Evolutionary conservation across 768 basidiomycete species (phyloP), one percentile per base, ranked within the genome.

Genomic region (Naganishia randhawae): DNA sequence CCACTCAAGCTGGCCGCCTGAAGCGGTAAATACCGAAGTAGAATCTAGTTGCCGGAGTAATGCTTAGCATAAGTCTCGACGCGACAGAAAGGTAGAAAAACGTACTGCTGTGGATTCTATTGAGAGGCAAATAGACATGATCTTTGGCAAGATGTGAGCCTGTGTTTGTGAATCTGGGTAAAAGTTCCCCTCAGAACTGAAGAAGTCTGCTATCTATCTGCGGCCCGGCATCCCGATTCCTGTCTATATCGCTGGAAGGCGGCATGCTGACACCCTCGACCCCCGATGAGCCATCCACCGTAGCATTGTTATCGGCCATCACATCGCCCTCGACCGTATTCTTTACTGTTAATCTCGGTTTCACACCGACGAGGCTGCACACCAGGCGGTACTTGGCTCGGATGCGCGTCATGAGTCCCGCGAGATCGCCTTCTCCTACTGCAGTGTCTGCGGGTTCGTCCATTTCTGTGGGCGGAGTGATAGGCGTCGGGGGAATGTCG

Each of bases 381-480:
- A 94, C 85, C 0, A 86, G 85, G 74, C 88, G 89, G 80, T 98
- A 96, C 71, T 89, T 85, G 1, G 92, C 90, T 48, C 91, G 85
- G 68, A 97, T 93, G 70, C 90, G 87, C 31, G 87, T 85, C 71
- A 95, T 86, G 31, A 93, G 85, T 65, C 85, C 86, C 10, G 87
- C 80, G 51, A 95, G 85, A 78, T 96, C 92, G 17, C 86, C 39
- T 33, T 77, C 73, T 41, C 61, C 50, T 8, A 69, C 67, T 22
- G 53, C 8, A 25, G 22, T 22, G n/a, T 16, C 37, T 2, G 54
- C 8, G 25, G 57, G 51, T 19, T 55, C 48, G n/a, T n/a, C 27
- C 10, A 4, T 63, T 17, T n/a, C n/a, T 27, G 25, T 14, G 37
- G 27, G 31, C 16, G 27, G 5, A 81, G 71, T 0, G 82, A 51